Evolutionary conservation across 306 rosid genomes (phyloP).

Genomic region (Mucuna pruriens): DNA sequence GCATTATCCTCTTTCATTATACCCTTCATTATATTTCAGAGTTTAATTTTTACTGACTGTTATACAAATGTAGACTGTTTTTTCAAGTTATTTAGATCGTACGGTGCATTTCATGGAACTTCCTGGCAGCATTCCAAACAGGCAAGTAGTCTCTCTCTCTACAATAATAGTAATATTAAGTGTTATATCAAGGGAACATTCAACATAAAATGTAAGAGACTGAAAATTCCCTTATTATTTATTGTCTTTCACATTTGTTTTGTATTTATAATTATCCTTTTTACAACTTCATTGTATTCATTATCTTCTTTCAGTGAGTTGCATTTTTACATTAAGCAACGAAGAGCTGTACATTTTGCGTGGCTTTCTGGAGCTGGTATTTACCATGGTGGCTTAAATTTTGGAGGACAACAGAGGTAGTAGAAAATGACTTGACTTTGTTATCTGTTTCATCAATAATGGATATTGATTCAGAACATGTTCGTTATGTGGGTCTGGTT

Average conservation of each 20-base stretch:
- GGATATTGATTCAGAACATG: no score
- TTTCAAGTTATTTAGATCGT: slow-evolving; percentile 78
- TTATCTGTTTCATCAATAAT: neutral
- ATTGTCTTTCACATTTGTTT: neutral
- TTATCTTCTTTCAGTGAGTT: slow-evolving; percentile 72
- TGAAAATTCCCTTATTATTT: slow-evolving; percentile 6
- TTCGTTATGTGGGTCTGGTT: neutral
- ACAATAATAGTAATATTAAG: neutral
- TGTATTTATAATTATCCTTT: slow-evolving; percentile 1
- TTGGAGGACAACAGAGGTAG: slow-evolving; percentile 87
- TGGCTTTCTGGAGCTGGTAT: slow-evolving; percentile 99
- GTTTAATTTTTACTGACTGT: slow-evolving; percentile 31
- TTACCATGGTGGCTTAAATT: slow-evolving; percentile 87
- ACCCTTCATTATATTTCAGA: slow-evolving; percentile 19
- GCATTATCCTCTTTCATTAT: slow-evolving; percentile 1
- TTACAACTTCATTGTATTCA: slow-evolving; percentile 29
- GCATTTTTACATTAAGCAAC: slow-evolving; percentile 90
- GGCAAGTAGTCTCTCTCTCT: slow-evolving; percentile 52
- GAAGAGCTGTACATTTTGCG: slow-evolving; percentile 94
- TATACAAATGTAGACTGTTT: slow-evolving; percentile 68
- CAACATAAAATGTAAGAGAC: slow-evolving; percentile 13
- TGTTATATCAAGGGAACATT: neutral
- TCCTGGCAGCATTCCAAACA: slow-evolving; percentile 91
- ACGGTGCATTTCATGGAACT: slow-evolving; percentile 95
- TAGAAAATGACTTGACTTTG: slow-evolving; percentile 36